Evolutionary conservation across 2,329 filamentous ascomycete species (phyloP).

Genomic region (Verticillium tricorpus): DNA sequence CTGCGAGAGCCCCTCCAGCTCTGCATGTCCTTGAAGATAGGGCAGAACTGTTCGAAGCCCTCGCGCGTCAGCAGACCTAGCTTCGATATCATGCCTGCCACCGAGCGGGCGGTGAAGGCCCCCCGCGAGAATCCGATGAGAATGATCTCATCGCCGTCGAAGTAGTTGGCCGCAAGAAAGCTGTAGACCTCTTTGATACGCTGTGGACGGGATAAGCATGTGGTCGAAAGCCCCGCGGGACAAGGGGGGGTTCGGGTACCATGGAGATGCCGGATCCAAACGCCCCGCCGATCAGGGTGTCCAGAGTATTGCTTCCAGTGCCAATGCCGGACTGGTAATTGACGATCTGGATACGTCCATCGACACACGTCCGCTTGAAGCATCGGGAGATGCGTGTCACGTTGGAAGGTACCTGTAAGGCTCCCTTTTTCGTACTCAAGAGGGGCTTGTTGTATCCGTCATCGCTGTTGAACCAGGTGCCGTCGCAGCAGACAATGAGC

Average conservation of each 20-base stretch:
- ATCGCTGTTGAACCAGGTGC: conserved; percentile 28
- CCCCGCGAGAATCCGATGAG: conserved; percentile 55
- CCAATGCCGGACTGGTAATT: conserved; percentile 60
- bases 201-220: conserved; percentile 21
- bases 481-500: conserved; percentile 48
- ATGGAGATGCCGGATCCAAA: conserved; percentile 52
- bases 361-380: conserved; percentile 44
- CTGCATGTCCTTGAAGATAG: conserved; percentile 53
- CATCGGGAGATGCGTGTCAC: conserved; percentile 56
- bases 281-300: conserved; percentile 47
- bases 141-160: conserved; percentile 51
- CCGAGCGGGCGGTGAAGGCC: conserved; percentile 53
- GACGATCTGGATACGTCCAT: conserved; percentile 53
- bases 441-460: conserved; percentile 39
- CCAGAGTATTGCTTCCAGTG: conserved; percentile 43
- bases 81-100: conserved; percentile 47
- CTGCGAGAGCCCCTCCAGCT: conserved; percentile 41
- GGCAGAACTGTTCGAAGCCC: conserved; percentile 50
- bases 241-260: conserved; percentile 20
- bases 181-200: conserved; percentile 57
- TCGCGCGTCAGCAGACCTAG: conserved; percentile 48
- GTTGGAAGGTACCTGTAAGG: conserved; percentile 50
- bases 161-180: conserved; percentile 59
- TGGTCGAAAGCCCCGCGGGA: too few relatives aligned
- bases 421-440: conserved; percentile 29